phyloP scores from a whole-genome alignment of 345 rosid species.

The Arabidopsis suecica region DNA sequence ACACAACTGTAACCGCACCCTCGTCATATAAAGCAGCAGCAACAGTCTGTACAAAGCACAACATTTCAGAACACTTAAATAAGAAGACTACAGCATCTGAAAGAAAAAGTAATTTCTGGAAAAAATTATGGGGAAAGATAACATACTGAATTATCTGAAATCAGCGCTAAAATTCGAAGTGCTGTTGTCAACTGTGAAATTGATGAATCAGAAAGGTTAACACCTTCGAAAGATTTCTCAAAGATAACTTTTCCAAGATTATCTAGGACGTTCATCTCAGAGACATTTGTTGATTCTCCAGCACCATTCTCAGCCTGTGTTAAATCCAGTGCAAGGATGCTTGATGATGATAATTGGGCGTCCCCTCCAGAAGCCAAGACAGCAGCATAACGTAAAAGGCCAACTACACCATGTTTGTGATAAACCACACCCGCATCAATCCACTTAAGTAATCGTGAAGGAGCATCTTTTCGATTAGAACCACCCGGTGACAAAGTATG shows the following conservation, averaged over 20 bases:
- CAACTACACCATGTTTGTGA: conserved; percentile 88
- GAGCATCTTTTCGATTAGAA: conserved; percentile 93
- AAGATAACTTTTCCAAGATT: conserved; percentile 82
- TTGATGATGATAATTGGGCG: conserved; percentile 77
- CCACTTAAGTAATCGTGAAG: conserved; percentile 90
- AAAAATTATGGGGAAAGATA: conserved; percentile 19
- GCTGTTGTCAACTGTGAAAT: conserved; percentile 92
- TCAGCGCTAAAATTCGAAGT: conserved; percentile 81
- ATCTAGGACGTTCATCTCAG: conserved; percentile 83
- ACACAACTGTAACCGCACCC: conserved; percentile 80
- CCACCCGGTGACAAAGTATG: conserved; percentile 95
- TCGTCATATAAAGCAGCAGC: conserved; percentile 86
- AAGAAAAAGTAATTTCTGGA: conserved; percentile 27
- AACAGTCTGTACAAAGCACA: conserved; percentile 66
- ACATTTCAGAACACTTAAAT: conserved; percentile 23
- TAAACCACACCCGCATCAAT: conserved; percentile 92
- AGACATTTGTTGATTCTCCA: conserved; percentile 74
- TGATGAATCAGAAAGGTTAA: conserved; percentile 80
- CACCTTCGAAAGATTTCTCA: conserved; percentile 87
- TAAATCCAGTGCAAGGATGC: conserved; percentile 75
- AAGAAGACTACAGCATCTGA: conserved; percentile 25
- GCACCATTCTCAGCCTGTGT: conserved; percentile 70
- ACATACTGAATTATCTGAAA: conserved; percentile 85
- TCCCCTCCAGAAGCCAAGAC: conserved; percentile 95
- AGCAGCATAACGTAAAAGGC: conserved; percentile 92